These are phyloP conservation scores for Syzygium grande DNA, from an alignment of 345 rosid species.

Conservation along the genomic window DNA sequence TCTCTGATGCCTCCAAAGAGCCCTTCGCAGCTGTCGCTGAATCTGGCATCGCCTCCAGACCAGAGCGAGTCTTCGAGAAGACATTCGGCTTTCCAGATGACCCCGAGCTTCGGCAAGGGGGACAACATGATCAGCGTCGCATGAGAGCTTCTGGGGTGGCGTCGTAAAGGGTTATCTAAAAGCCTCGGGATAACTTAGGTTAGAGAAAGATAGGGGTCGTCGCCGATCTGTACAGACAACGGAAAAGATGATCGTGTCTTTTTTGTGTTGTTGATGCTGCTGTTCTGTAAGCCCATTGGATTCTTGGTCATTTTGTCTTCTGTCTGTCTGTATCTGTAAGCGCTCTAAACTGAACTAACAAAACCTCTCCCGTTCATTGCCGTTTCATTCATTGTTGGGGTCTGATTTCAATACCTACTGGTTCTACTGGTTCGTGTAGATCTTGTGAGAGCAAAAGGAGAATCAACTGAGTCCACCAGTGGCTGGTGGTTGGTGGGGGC, in stretches of 20 bases:
- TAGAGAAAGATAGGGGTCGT: neutral
- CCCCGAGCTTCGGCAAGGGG: conserved; percentile 35
- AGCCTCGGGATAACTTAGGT: neutral
- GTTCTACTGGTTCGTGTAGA: neutral
- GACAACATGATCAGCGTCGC: conserved; percentile 59
- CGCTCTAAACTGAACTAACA: neutral
- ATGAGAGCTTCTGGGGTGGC: conserved; percentile 5
- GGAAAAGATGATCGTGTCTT: neutral
- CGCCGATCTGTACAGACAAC: neutral
- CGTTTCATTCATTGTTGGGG: neutral
- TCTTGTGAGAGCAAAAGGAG: neutral
- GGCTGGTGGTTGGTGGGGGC: neutral
- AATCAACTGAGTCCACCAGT: neutral
- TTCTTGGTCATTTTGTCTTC: neutral
- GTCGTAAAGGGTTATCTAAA: neutral
- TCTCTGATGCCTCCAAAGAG: conserved; percentile 13
- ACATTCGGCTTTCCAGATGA: conserved; percentile 30
- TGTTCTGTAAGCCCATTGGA: neutral
- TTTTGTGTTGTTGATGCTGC: neutral
- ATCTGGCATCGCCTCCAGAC: conserved; percentile 15
- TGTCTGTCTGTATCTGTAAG: neutral
- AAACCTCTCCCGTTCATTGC: neutral
- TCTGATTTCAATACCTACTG: neutral
- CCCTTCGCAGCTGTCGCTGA: conserved; percentile 36
- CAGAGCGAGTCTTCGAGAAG: conserved; percentile 34